Evolutionary conservation across 768 basidiomycete genomes (phyloP).

Genomic region (Lactarius psammicola): DNA sequence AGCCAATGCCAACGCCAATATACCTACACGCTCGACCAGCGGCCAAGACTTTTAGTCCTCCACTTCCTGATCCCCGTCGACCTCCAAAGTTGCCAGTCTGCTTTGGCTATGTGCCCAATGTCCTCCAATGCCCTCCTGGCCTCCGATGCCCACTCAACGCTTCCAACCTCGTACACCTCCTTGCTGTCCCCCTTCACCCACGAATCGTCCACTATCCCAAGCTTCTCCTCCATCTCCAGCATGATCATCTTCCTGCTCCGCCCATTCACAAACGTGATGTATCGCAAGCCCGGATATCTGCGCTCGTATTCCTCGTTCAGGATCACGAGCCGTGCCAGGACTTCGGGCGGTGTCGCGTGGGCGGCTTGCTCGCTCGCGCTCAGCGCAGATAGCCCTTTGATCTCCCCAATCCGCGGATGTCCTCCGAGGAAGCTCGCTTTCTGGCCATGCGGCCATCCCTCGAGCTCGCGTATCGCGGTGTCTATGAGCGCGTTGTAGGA

Average conservation of each 20-base stretch:
- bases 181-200: conserved; percentile 43
- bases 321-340: conserved; percentile 69
- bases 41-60: background rate
- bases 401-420: conserved; percentile 89
- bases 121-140: conserved; percentile 69
- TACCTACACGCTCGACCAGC: background rate
- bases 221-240: conserved; percentile 72
- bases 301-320: conserved; percentile 78
- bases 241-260: conserved; percentile 68
- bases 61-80: conserved; percentile 34
- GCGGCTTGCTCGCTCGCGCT: conserved; percentile 78
- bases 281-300: conserved; percentile 71
- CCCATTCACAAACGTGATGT: conserved; percentile 92
- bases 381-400: conserved; percentile 65
- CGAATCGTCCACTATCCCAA: conserved; percentile 47
- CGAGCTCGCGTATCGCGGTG: conserved; percentile 47
- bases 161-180: conserved; percentile 38
- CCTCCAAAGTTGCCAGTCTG: conserved; percentile 50
- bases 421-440: conserved; percentile 71
- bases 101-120: conserved; percentile 75
- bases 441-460: conserved; percentile 49
- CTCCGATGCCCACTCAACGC: conserved; percentile 61
- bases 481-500: conserved; percentile 59
- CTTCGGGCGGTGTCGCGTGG: conserved; percentile 64
- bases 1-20: background rate